A percentile compares a stretch with the other conserved stretches of the same genome.
These are phyloP conservation scores for Globisporangium okanoganense DNA, from an alignment of 352 stramenopile genomes.

Conservation along the genomic window DNA sequence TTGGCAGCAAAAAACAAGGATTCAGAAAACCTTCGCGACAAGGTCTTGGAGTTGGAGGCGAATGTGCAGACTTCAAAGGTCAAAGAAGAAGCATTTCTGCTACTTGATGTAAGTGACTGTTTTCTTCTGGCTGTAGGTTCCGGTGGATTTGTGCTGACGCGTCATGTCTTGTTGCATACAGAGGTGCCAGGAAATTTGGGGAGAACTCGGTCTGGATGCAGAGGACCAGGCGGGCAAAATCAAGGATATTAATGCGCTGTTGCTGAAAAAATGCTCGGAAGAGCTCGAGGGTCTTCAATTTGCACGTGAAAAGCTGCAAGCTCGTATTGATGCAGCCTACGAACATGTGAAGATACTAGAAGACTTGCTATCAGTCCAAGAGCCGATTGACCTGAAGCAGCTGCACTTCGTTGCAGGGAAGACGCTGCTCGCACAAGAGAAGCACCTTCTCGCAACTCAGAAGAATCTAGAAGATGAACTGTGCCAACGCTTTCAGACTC, in stretches of 20 bases:
- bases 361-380: slow-evolving; percentile 25
- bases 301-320: slow-evolving; percentile 41
- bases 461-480: slow-evolving; percentile 41
- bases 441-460: slow-evolving; percentile 27
- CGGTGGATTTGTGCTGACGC: not conserved
- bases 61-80: slow-evolving; percentile 38
- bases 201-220: slow-evolving; percentile 47
- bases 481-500: slow-evolving; percentile 32
- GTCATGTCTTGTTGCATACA: slow-evolving; percentile 15
- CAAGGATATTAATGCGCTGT: slow-evolving; percentile 52
- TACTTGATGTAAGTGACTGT: slow-evolving; percentile 44
- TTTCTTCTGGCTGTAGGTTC: not conserved
- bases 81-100: slow-evolving; percentile 56
- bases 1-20: slow-evolving; percentile 27
- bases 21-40: slow-evolving; percentile 14
- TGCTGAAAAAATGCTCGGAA: slow-evolving; percentile 57
- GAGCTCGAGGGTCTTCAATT: slow-evolving; percentile 53
- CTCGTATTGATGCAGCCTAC: slow-evolving; percentile 37
- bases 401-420: slow-evolving; percentile 28
- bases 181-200: slow-evolving; percentile 69
- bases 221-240: slow-evolving; percentile 54
- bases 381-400: slow-evolving; percentile 38
- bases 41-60: slow-evolving; percentile 30
- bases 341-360: slow-evolving; percentile 45
- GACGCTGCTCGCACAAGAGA: slow-evolving; percentile 56